These are phyloP conservation scores for Arachis monticola DNA, from an alignment of 331 rosid genomes.

Conservation along the genomic window DNA sequence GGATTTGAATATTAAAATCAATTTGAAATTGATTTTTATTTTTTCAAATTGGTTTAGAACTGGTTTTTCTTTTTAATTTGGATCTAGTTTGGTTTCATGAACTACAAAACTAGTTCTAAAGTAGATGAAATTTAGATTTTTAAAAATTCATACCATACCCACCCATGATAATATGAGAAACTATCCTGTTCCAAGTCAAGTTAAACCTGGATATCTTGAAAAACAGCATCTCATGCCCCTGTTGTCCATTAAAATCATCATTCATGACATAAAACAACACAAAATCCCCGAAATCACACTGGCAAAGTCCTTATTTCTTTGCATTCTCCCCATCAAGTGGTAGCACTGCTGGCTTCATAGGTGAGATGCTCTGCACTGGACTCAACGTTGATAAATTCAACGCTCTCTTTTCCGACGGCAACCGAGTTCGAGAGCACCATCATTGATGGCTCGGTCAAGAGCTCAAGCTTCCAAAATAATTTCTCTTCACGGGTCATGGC, in stretches of 20 bases:
- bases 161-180: conserved; percentile 31
- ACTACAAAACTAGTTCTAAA: too few species aligned
- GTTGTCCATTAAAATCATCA: conserved; percentile 52
- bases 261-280: conserved; percentile 45
- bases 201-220: conserved; percentile 53
- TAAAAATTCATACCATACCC: too few species aligned
- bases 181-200: conserved; percentile 55
- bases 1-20: too few species aligned
- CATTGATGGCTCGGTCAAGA: conserved; percentile 64
- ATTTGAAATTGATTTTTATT: too few species aligned
- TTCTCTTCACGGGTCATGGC: conserved; percentile 50
- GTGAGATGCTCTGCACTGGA: conserved; percentile 63
- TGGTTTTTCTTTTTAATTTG: too few species aligned
- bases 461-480: conserved; percentile 48
- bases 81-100: too few species aligned
- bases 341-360: conserved; percentile 66
- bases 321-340: conserved; percentile 57
- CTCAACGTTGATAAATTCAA: conserved; percentile 63
- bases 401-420: conserved; percentile 64
- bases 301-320: conserved; percentile 61
- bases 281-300: conserved; percentile 69
- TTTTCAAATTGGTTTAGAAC: too few species aligned
- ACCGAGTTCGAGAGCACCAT: conserved; percentile 66
- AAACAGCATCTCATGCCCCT: conserved; percentile 47
- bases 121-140: too few species aligned